These are phyloP conservation scores for Rhynchosporium agropyri DNA, from an alignment of 2,329 filamentous ascomycete species.

Conservation along the genomic window DNA sequence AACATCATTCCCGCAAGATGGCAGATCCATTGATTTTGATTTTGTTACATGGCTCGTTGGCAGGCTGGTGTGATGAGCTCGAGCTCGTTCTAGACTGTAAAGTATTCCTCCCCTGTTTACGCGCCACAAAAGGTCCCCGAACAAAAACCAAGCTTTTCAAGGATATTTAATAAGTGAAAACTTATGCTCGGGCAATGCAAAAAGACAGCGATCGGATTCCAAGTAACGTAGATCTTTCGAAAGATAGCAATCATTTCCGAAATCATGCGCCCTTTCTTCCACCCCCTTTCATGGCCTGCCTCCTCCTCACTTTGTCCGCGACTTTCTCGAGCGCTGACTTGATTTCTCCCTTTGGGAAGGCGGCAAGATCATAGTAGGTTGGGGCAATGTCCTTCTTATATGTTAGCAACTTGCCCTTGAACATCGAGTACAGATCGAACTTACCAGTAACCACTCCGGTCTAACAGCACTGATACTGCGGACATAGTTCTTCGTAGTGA, in stretches of 20 bases:
- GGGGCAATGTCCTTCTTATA: constrained; percentile 83
- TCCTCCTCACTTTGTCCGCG: constrained; percentile 62
- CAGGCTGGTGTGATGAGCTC: constrained; percentile 1
- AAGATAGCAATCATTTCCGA: constrained; percentile 3
- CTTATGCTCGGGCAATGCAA: background rate
- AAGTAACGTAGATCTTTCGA: background rate
- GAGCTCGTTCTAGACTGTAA: constrained; percentile 14
- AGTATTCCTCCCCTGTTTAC: constrained; percentile 2
- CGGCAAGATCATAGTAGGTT: constrained; percentile 83
- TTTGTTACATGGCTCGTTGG: constrained; percentile 2
- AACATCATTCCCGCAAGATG: background rate
- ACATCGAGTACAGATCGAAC: constrained; percentile 4
- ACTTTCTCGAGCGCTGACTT: constrained; percentile 66
- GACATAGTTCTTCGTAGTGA: constrained; percentile 98
- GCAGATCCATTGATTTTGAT: background rate
- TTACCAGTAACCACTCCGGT: constrained; percentile 89
- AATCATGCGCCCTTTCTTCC: constrained; percentile 4
- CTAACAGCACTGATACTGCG: constrained; percentile 89
- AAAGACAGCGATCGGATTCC: constrained; percentile 1
- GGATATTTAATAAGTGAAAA: background rate
- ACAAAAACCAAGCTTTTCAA: background rate
- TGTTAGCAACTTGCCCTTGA: constrained; percentile 40
- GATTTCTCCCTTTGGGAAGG: constrained; percentile 85
- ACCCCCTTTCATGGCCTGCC: constrained; percentile 43
- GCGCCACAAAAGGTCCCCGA: constrained; percentile 6